Evolutionary conservation across 1,284 basidiomycete genomes (phyloP).

Genomic region (Leccinum variabile): DNA sequence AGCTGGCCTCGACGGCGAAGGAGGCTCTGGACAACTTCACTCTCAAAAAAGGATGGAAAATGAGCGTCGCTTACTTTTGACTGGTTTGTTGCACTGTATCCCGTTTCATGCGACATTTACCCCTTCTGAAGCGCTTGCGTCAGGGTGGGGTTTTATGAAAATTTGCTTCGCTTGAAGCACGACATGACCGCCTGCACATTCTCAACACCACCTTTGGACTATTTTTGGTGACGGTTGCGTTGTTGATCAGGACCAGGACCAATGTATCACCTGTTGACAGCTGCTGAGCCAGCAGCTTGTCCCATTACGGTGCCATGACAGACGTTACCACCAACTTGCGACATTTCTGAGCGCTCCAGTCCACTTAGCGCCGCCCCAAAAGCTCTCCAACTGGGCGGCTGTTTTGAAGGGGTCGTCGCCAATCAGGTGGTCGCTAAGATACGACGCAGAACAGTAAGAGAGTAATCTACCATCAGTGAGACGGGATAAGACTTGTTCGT

Average conservation of each 20-base stretch:
- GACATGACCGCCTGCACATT: not conserved
- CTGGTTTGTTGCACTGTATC: conserved; percentile 19
- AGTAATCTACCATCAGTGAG: not conserved
- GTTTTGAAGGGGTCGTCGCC: not conserved
- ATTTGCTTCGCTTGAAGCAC: not conserved
- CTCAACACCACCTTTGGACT: conserved; percentile 5
- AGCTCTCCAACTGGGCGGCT: not conserved
- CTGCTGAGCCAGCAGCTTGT: not conserved
- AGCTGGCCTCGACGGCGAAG: conserved; percentile 73
- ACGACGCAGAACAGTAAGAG: not conserved
- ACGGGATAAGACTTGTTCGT: not conserved
- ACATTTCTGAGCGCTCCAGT: not conserved
- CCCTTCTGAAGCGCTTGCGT: conserved; percentile 2
- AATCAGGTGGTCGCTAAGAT: not conserved
- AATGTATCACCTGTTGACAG: not conserved
- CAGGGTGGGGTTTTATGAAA: not conserved
- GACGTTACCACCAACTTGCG: not conserved
- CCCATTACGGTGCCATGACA: not conserved
- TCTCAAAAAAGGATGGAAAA: conserved; percentile 78
- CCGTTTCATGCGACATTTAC: conserved; percentile 1
- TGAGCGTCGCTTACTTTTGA: conserved; percentile 75
- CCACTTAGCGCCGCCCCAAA: not conserved
- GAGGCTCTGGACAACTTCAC: conserved; percentile 78
- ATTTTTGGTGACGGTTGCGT: conserved; percentile 1
- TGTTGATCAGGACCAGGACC: not conserved